Conservation (phyloP, 2,329 filamentous ascomycete species). For the Byssochlamys sp. region DNA sequence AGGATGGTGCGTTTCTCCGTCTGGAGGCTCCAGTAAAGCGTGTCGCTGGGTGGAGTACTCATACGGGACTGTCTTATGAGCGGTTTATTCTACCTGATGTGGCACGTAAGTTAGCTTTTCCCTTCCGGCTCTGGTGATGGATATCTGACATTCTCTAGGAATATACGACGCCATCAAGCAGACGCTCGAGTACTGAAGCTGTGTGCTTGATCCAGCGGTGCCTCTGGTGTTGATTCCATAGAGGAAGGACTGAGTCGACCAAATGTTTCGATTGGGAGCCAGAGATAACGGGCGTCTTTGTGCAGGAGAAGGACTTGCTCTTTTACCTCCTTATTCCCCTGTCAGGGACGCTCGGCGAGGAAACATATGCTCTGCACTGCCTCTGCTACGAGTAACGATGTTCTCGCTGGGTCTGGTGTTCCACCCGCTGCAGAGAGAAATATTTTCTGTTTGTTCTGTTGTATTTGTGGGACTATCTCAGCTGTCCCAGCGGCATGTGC, state of each 20-base stretch:
- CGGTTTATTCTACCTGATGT: constrained; percentile 76
- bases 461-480: background rate
- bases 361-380: background rate
- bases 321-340: background rate
- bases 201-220: background rate
- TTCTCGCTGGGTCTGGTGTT: background rate
- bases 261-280: background rate
- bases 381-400: background rate
- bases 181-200: constrained; percentile 52
- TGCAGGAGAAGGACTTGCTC: background rate
- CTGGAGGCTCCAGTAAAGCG: constrained; percentile 77
- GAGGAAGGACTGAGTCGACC: background rate
- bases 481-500: background rate
- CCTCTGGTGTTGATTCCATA: background rate
- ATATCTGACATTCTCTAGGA: constrained; percentile 36
- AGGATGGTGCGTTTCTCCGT: constrained; percentile 74
- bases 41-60: constrained; percentile 83
- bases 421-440: background rate
- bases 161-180: constrained; percentile 63
- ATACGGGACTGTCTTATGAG: constrained; percentile 70
- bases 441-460: background rate
- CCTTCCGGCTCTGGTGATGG: background rate
- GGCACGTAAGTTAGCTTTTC: constrained; percentile 55
- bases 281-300: background rate
- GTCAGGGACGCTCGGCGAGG: background rate